Percentiles rank a stretch among this genome's conserved stretches.
These are phyloP conservation scores for Parascedosporium putredinis DNA, from an alignment of 2,329 filamentous ascomycete species.

Conservation along the genomic window DNA sequence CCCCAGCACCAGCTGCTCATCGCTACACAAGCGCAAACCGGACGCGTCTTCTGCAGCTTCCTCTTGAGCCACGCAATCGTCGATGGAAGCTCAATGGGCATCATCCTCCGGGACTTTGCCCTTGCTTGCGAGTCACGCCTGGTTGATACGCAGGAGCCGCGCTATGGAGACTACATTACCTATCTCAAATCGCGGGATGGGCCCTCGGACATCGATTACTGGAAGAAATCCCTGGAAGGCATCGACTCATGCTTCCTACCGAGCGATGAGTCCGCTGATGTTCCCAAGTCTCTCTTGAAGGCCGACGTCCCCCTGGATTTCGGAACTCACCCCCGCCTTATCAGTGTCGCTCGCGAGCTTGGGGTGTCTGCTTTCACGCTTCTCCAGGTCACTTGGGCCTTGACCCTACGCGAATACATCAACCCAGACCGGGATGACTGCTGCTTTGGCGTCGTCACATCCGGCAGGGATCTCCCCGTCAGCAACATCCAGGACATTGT, in stretches of 20 bases:
- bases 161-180: conserved; percentile 14
- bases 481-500: conserved; percentile 35
- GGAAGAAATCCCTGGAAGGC: conserved; percentile 13
- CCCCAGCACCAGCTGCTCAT: not conserved
- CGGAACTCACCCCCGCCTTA: not conserved
- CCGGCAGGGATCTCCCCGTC: conserved; percentile 41
- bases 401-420: conserved; percentile 34
- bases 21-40: not conserved
- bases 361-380: conserved; percentile 37
- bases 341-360: not conserved
- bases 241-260: conserved; percentile 15
- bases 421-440: conserved; percentile 30
- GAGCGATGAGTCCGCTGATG: not conserved
- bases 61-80: conserved; percentile 1
- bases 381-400: conserved; percentile 40
- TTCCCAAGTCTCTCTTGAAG: not conserved
- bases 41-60: not conserved
- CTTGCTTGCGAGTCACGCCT: not conserved
- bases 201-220: conserved; percentile 13
- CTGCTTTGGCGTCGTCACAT: conserved; percentile 43
- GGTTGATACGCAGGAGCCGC: not conserved
- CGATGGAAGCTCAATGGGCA: conserved; percentile 1
- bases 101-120: not conserved
- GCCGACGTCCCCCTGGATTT: not conserved
- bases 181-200: conserved; percentile 10